Evolutionary conservation across 768 basidiomycete species (phyloP).

Genomic region (Trametes cinnabarina): DNA sequence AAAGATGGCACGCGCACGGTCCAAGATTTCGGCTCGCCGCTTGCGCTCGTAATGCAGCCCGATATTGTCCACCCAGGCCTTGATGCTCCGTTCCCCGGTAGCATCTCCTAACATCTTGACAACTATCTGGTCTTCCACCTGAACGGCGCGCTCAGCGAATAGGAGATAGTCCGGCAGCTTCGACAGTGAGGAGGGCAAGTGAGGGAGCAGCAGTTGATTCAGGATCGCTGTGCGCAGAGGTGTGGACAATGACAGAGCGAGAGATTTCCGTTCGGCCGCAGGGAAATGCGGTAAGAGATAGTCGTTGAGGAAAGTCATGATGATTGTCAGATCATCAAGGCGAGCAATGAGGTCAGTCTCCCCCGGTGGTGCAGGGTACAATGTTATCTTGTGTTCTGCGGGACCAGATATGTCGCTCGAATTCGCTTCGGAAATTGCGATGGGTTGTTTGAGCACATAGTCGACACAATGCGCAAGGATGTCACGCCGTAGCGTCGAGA

Average conservation of each 20-base stretch:
- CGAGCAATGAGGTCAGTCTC: slow-evolving; percentile 37
- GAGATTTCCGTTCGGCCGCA: slow-evolving; percentile 39
- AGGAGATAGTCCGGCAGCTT: slow-evolving; percentile 61
- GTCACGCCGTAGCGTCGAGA: slow-evolving; percentile 65
- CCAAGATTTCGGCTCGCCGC: slow-evolving; percentile 63
- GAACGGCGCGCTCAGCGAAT: slow-evolving; percentile 54
- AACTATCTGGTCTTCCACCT: slow-evolving; percentile 62
- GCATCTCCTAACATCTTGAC: slow-evolving; percentile 49
- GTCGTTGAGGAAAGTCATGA: slow-evolving; percentile 62
- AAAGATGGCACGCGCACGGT: slow-evolving; percentile 56
- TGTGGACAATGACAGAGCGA: slow-evolving; percentile 59
- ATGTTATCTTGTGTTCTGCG: slow-evolving; percentile 46
- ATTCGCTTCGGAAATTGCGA: slow-evolving; percentile 38
- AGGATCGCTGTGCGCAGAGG: slow-evolving; percentile 61
- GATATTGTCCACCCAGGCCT: slow-evolving; percentile 66
- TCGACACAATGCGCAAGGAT: slow-evolving; percentile 59
- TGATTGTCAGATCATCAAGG: slow-evolving; percentile 52
- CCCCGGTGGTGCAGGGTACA: slow-evolving; percentile 45
- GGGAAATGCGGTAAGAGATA: slow-evolving; percentile 61
- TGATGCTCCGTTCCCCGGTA: slow-evolving; percentile 50
- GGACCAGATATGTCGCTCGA: slow-evolving; percentile 33
- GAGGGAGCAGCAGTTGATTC: slow-evolving; percentile 62
- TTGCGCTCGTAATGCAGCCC: slow-evolving; percentile 77
- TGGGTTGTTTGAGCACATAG: slow-evolving; percentile 52
- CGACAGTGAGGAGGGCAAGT: slow-evolving; percentile 64